A percentile compares a stretch with the other conserved stretches of the same genome.
Conservation (phyloP, 2,329 filamentous ascomycete genomes). For the Paraconiothyrium sp. region DNA sequence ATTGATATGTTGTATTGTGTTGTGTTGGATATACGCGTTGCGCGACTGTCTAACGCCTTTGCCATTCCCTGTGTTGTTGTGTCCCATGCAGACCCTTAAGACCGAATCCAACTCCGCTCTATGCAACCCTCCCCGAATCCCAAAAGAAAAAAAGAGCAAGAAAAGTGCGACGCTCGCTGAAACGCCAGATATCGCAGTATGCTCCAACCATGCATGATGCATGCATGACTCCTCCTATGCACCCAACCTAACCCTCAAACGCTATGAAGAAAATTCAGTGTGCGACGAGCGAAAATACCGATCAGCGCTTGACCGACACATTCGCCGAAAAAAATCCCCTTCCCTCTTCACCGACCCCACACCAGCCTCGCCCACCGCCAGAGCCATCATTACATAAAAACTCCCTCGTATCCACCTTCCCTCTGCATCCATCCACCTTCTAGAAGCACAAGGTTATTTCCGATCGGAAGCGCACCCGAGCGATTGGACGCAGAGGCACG, state of each 20-base stretch:
- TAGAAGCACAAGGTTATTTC: background rate
- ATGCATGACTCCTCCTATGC: background rate
- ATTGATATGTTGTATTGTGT: no score
- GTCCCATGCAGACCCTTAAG: no score
- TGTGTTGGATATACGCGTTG: no score
- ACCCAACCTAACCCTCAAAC: no score
- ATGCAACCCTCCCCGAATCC: no score
- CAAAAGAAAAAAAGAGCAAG: no score
- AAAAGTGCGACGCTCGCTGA: background rate
- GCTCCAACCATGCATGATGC: background rate
- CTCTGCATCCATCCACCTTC: background rate
- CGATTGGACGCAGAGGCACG: background rate
- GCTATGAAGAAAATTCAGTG: background rate
- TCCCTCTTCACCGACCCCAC: background rate
- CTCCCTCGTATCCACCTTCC: background rate
- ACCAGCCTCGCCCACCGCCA: background rate
- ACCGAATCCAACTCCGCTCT: no score
- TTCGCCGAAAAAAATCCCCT: background rate
- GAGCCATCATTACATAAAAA: background rate
- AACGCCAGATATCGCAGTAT: background rate
- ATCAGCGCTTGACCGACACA: constrained; percentile 25
- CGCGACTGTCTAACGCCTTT: no score
- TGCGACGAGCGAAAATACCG: constrained; percentile 12
- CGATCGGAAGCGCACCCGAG: background rate
- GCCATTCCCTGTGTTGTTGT: no score